phyloP scores from a whole-genome alignment of 192 early-diverging fungal species.

The Mortierella alpina region DNA sequence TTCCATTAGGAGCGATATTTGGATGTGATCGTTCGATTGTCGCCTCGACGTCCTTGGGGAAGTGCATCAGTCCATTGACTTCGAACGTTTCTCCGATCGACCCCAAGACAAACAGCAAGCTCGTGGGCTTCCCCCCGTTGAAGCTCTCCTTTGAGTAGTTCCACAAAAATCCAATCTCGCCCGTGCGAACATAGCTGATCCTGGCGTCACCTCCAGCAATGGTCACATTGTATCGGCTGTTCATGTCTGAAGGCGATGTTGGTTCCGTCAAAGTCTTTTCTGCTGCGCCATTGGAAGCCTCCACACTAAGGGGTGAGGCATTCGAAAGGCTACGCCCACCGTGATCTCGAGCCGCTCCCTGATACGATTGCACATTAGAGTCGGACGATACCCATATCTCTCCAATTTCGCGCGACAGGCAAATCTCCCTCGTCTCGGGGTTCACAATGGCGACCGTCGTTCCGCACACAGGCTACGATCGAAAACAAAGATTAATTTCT shows the following conservation, averaged over 20 bases:
- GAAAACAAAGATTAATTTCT: background rate
- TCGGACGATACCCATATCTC: conserved; percentile 89
- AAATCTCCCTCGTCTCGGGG: conserved; percentile 75
- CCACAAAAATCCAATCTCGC: conserved; percentile 86
- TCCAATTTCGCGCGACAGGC: conserved; percentile 77
- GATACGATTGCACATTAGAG: conserved; percentile 61
- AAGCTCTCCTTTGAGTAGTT: conserved; percentile 66
- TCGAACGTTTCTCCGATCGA: conserved; percentile 76
- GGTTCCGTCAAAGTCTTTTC: conserved; percentile 15
- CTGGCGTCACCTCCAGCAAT: conserved; percentile 70
- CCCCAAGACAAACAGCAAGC: conserved; percentile 79
- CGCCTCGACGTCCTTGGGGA: conserved; percentile 78
- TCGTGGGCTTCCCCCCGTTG: conserved; percentile 60
- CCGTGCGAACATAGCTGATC: conserved; percentile 80
- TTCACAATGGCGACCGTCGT: conserved; percentile 89
- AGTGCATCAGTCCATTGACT: conserved; percentile 78
- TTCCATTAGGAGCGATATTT: conserved; percentile 60
- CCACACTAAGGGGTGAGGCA: conserved; percentile 34
- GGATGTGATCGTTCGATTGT: conserved; percentile 76
- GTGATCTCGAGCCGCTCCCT: conserved; percentile 51
- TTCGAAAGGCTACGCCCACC: conserved; percentile 37
- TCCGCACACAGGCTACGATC: conserved; percentile 45
- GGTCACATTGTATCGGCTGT: conserved; percentile 56
- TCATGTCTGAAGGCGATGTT: conserved; percentile 38
- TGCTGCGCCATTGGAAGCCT: conserved; percentile 18